Evolutionary conservation across 2,329 filamentous ascomycete species (phyloP).

Genomic region (Pestalotiopsis sp.): DNA sequence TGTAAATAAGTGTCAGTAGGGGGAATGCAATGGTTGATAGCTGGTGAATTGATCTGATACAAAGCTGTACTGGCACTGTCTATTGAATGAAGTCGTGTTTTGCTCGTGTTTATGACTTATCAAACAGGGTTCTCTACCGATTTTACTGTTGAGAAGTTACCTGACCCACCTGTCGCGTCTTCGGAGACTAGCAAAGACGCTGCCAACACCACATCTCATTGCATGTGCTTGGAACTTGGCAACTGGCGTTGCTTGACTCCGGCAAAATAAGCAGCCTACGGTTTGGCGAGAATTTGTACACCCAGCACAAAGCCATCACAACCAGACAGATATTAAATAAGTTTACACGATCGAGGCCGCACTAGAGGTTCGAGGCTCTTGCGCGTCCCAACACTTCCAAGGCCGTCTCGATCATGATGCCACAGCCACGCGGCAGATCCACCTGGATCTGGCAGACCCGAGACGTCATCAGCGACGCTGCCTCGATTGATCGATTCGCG

Average conservation of each 20-base stretch:
- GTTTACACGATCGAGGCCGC: background rate
- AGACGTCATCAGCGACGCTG: background rate
- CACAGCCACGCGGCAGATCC: background rate
- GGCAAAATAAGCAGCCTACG: background rate
- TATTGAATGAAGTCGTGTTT: background rate
- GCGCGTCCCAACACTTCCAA: background rate
- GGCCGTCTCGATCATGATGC: background rate
- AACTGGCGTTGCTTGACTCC: background rate
- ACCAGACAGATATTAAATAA: too few relatives aligned
- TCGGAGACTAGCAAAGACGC: background rate
- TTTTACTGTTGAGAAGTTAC: background rate
- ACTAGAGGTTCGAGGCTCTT: background rate
- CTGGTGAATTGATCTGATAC: background rate
- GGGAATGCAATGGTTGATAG: background rate
- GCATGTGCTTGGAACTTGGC: background rate
- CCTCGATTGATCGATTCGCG: background rate
- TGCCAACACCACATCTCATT: background rate
- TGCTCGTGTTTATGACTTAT: background rate
- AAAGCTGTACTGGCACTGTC: background rate
- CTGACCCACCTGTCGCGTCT: background rate
- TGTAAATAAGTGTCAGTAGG: background rate
- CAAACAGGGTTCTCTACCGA: background rate
- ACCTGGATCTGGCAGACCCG: background rate
- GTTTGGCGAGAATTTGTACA: too few relatives aligned
- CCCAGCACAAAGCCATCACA: too few relatives aligned